These are phyloP conservation scores for Syncephalastrum racemosum DNA, from an alignment of 371 early-diverging fungal genomes.

Conservation along the genomic window DNA sequence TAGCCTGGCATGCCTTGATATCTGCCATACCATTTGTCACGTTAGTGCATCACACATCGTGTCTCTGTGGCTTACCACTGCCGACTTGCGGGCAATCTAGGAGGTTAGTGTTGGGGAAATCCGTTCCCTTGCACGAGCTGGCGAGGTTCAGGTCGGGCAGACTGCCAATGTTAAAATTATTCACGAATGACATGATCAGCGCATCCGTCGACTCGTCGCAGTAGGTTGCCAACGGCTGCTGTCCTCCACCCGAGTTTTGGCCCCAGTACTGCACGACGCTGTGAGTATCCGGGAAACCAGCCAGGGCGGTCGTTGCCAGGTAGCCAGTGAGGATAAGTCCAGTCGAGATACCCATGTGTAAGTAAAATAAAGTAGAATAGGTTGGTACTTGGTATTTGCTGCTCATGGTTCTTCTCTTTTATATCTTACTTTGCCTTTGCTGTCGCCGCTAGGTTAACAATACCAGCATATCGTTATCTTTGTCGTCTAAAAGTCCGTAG, in stretches of 20 bases:
- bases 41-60: constrained; percentile 1
- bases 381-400: no score
- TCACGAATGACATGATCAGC: constrained; percentile 18
- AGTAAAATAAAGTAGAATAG: no score
- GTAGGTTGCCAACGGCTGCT: constrained; percentile 18
- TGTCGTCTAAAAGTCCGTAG: no score
- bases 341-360: no score
- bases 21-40: constrained; percentile 26
- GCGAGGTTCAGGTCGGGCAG: constrained; percentile 20
- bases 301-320: no score
- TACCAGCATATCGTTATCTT: no score
- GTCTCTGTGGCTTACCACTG: constrained; percentile 9
- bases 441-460: no score
- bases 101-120: constrained; percentile 27
- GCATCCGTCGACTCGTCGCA: constrained; percentile 28
- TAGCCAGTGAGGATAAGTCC: no score
- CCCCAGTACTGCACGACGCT: no score
- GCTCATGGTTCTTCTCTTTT: no score
- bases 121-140: constrained; percentile 21
- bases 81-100: constrained; percentile 56
- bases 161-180: constrained; percentile 18
- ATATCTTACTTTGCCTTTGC: no score
- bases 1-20: constrained; percentile 54
- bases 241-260: constrained; percentile 3
- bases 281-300: no score